A percentile compares a stretch with the other conserved stretches of the same genome.
Conservation (phyloP, 164 flowering plant species). For the Hamamelis virginiana region DNA sequence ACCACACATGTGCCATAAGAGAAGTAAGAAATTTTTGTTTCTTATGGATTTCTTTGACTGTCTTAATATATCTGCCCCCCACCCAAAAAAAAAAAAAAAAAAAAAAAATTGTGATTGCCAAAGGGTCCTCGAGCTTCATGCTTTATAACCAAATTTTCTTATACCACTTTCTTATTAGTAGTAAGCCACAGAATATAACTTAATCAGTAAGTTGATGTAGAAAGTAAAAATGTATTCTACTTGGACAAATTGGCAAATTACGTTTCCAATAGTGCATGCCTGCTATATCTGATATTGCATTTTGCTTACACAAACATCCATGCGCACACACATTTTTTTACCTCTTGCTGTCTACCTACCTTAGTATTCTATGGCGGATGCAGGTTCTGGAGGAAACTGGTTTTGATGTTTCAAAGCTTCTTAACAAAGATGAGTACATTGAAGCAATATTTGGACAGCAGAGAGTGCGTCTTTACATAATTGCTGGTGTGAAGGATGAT, state of each 20-base stretch:
- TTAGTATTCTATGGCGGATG: conserved; percentile 13
- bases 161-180: too few species aligned
- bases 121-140: too few species aligned
- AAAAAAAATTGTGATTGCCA: too few species aligned
- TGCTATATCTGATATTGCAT: too few species aligned
- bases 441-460: conserved; percentile 85
- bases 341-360: neutral
- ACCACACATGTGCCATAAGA: conserved; percentile 84
- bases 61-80: neutral
- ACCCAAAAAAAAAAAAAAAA: neutral
- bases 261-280: too few species aligned
- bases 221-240: too few species aligned
- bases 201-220: too few species aligned
- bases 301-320: neutral
- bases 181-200: too few species aligned
- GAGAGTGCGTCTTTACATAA: conserved; percentile 83
- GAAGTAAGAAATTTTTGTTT: conserved; percentile 52
- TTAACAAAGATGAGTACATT: conserved; percentile 73
- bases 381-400: conserved; percentile 98
- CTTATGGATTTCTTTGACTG: neutral
- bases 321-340: neutral
- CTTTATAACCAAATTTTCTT: too few species aligned
- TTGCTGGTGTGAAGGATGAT: conserved; percentile 85
- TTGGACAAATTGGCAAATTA: too few species aligned
- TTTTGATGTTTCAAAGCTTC: conserved; percentile 69